These are phyloP conservation scores for Colletotrichum sp. DNA, from an alignment of 2,329 filamentous ascomycete genomes.

Conservation along the genomic window DNA sequence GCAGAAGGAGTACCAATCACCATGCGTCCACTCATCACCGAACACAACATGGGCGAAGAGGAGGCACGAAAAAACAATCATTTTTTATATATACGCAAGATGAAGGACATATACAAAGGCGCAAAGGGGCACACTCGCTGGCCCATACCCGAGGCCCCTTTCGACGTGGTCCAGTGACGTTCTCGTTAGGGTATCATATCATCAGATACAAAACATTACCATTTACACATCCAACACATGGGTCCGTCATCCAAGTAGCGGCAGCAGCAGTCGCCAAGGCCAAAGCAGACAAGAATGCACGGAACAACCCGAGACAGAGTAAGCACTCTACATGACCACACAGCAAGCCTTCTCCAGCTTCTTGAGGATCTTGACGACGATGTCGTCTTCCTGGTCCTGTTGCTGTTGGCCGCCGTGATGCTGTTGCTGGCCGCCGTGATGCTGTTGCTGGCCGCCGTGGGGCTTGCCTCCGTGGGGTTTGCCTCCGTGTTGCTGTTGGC, in stretches of 20 bases:
- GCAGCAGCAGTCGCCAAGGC: background rate
- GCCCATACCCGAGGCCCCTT: background rate
- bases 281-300: background rate
- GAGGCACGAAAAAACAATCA: background rate
- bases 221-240: background rate
- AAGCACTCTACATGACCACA: conserved; percentile 69
- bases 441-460: conserved; percentile 38
- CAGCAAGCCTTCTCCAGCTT: conserved; percentile 75
- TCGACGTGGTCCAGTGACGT: background rate
- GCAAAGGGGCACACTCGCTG: background rate
- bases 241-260: background rate
- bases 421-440: conserved; percentile 38
- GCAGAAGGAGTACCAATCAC: background rate
- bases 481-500: conserved; percentile 45
- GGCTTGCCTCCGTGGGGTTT: conserved; percentile 37
- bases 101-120: background rate
- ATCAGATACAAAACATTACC: conserved; percentile 1
- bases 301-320: background rate
- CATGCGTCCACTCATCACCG: background rate
- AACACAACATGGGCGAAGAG: background rate
- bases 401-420: conserved; percentile 45
- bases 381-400: conserved; percentile 61
- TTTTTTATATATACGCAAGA: background rate
- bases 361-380: conserved; percentile 66
- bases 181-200: background rate